A percentile compares a stretch with the other conserved stretches of the same genome.
phyloP scores from a whole-genome alignment of 1,284 basidiomycete species.

The Xanthoconium separans region DNA sequence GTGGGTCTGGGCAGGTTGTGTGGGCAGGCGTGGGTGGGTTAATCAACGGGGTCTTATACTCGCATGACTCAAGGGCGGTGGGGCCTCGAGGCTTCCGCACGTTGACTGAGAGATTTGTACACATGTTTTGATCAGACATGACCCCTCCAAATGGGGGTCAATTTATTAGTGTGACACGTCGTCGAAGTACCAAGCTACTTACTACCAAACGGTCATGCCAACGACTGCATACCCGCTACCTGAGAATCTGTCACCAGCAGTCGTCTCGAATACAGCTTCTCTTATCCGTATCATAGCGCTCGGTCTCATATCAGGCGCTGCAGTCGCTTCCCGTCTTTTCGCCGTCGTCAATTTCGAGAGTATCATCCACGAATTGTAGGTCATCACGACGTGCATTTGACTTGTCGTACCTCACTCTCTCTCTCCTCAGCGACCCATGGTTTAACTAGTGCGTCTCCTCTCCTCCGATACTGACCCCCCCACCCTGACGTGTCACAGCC shows the following conservation, averaged over 20 bases:
- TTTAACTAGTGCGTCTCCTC: conserved; percentile 82
- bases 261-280: conserved; percentile 80
- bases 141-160: conserved; percentile 12
- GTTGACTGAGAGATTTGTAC: too few species aligned
- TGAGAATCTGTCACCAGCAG: conserved; percentile 63
- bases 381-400: conserved; percentile 19
- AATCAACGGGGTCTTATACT: conserved; percentile 32
- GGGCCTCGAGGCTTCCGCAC: conserved; percentile 33
- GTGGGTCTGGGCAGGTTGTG: conserved; percentile 11
- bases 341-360: conserved; percentile 98
- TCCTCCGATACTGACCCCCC: background rate
- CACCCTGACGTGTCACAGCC: conserved; percentile 48
- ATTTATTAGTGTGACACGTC: too few species aligned
- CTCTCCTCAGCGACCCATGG: conserved; percentile 82
- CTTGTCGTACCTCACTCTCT: conserved; percentile 9
- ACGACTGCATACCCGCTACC: conserved; percentile 68
- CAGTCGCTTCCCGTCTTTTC: conserved; percentile 94
- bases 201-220: conserved; percentile 59
- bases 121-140: too few species aligned
- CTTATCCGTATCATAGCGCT: conserved; percentile 86
- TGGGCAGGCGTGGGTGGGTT: conserved; percentile 16
- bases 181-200: too few species aligned
- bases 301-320: conserved; percentile 86
- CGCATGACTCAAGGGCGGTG: conserved; percentile 27
- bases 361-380: conserved; percentile 98